Evolutionary conservation across 352 stramenopile genomes (phyloP).

Genomic region (Phytophthora constricta): DNA sequence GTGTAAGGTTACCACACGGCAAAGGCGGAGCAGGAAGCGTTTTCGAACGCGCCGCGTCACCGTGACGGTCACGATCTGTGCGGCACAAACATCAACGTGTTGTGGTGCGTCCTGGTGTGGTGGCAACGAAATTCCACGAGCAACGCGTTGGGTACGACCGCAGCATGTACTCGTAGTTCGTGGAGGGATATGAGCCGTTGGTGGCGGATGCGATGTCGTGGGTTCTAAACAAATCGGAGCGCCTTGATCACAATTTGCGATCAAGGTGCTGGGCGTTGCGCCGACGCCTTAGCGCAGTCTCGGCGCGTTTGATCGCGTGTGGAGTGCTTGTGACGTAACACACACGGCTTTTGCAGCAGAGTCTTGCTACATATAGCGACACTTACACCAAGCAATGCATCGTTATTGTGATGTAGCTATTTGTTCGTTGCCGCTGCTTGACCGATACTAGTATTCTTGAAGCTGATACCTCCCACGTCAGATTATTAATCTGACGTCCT

Average conservation of each 20-base stretch:
- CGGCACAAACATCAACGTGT: conserved; percentile 39
- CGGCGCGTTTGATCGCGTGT: conserved; percentile 38
- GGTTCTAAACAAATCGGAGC: conserved; percentile 36
- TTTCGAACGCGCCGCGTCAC: conserved; percentile 38
- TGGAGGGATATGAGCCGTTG: conserved; percentile 39
- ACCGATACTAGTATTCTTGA: no score
- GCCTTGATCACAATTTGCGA: no score
- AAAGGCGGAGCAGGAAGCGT: conserved; percentile 35
- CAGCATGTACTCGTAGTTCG: conserved; percentile 31
- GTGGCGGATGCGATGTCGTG: conserved; percentile 37
- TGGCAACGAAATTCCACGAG: conserved; percentile 43
- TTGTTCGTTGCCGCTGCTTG: no score
- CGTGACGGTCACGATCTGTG: conserved; percentile 19
- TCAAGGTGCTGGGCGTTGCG: conserved; percentile 39
- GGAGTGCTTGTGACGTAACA: conserved; percentile 28
- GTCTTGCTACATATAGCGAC: no score
- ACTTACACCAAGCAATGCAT: no score
- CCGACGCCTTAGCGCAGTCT: conserved; percentile 39
- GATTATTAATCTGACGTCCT: no score
- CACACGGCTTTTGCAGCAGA: conserved; percentile 11
- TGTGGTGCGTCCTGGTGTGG: conserved; percentile 38
- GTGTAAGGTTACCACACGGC: conserved; percentile 39
- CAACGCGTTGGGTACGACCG: conserved; percentile 38
- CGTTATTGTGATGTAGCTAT: no score
- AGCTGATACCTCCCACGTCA: no score